Evolutionary conservation across 2,329 filamentous ascomycete species (phyloP).

Genomic region (Fusarium euwallaceae): DNA sequence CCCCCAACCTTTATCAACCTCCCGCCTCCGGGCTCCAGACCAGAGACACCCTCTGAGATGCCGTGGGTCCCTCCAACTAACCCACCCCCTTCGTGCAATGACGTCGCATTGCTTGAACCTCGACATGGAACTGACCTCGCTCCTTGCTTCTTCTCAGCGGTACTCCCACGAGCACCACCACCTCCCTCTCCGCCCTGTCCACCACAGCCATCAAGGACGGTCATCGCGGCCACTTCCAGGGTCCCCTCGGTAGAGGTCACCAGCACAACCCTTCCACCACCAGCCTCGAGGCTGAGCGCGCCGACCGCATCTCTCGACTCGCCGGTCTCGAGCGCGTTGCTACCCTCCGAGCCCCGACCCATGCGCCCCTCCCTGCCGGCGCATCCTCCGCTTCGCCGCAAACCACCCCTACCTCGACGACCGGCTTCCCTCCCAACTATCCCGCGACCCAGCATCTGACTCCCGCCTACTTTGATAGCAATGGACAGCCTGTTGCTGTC

Average conservation of each 20-base stretch:
- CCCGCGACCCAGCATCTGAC: slow-evolving; percentile 59
- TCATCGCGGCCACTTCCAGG: slow-evolving; percentile 82
- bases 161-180: slow-evolving; percentile 92
- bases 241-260: slow-evolving; percentile 67
- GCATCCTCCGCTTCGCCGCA: slow-evolving; percentile 60
- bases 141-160: slow-evolving; percentile 67
- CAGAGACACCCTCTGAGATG: slow-evolving; percentile 88
- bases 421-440: slow-evolving; percentile 58
- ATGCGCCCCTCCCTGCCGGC: slow-evolving; percentile 47
- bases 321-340: slow-evolving; percentile 91
- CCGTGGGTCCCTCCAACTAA: slow-evolving; percentile 72
- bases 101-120: neutral
- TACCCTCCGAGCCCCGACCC: slow-evolving; percentile 72
- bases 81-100: slow-evolving; percentile 5
- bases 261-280: slow-evolving; percentile 72
- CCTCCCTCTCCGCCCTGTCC: slow-evolving; percentile 89
- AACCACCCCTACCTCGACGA: slow-evolving; percentile 64
- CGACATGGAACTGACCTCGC: slow-evolving; percentile 21
- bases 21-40: slow-evolving; percentile 83
- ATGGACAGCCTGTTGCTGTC: slow-evolving; percentile 74
- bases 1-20: slow-evolving; percentile 84
- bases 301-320: slow-evolving; percentile 93
- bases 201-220: slow-evolving; percentile 98
- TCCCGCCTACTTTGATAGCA: slow-evolving; percentile 85
- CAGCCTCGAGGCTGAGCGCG: slow-evolving; percentile 90